A percentile compares a stretch with the other conserved stretches of the same genome.
Evolutionary conservation across 2,329 filamentous ascomycete genomes (phyloP).

Genomic region (Aspergillus jensenii): DNA sequence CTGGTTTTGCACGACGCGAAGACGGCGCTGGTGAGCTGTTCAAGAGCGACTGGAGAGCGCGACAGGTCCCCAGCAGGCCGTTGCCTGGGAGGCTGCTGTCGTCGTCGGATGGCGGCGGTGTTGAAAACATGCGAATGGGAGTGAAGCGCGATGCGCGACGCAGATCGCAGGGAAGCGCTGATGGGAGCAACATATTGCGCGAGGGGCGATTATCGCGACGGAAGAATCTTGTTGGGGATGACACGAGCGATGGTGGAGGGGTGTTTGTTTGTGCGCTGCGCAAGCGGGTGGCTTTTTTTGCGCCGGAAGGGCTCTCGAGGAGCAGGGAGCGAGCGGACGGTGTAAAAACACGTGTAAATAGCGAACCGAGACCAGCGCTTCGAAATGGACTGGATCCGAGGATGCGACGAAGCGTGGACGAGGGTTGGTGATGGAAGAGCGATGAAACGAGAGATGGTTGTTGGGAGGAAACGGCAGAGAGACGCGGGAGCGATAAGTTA

Average conservation of each 20-base stretch:
- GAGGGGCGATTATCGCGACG: background rate
- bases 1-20: conserved; percentile 32
- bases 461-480: conserved; percentile 13
- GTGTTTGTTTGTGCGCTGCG: conserved; percentile 22
- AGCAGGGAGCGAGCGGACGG: conserved; percentile 17
- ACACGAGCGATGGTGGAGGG: conserved; percentile 4
- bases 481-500: conserved; percentile 22
- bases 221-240: conserved; percentile 5
- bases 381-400: conserved; percentile 20
- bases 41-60: conserved; percentile 43
- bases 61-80: conserved; percentile 42
- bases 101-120: conserved; percentile 39
- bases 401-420: conserved; percentile 30
- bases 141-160: conserved; percentile 37
- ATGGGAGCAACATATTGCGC: conserved; percentile 45
- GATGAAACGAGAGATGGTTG: conserved; percentile 8
- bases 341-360: conserved; percentile 19
- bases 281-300: conserved; percentile 25
- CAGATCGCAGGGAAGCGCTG: conserved; percentile 46
- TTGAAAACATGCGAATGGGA: conserved; percentile 37
- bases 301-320: conserved; percentile 32
- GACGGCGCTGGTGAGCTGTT: conserved; percentile 41
- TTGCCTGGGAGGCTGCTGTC: conserved; percentile 34
- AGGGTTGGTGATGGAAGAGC: conserved; percentile 56
- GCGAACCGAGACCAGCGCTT: conserved; percentile 23